These are phyloP conservation scores for Claviceps monticola DNA, from an alignment of 2,329 filamentous ascomycete species.

Conservation along the genomic window DNA sequence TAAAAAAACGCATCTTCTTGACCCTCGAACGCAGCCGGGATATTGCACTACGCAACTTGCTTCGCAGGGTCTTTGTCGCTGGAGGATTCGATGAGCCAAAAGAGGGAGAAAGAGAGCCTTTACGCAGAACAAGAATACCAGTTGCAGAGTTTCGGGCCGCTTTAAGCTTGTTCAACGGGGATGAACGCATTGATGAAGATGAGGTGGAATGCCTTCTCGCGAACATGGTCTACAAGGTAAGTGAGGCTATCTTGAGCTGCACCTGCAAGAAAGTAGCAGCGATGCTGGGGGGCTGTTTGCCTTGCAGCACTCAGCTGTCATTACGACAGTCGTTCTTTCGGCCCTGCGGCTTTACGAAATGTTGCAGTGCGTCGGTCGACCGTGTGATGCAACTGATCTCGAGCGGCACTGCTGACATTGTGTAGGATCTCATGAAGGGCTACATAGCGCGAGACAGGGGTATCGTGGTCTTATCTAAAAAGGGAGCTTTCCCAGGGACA, in stretches of 20 bases:
- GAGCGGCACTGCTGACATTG: conserved; percentile 12
- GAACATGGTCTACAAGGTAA: conserved; percentile 96
- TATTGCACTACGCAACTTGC: conserved; percentile 78
- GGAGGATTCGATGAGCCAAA: conserved; percentile 71
- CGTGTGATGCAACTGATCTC: neutral
- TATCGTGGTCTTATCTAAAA: conserved; percentile 86
- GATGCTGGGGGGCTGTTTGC: neutral
- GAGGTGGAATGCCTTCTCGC: conserved; percentile 92
- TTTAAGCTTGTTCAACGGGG: conserved; percentile 56
- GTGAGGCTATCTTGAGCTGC: conserved; percentile 21
- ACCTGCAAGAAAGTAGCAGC: neutral
- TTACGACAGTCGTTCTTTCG: neutral
- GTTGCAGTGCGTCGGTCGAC: neutral
- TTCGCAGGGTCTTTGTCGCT: conserved; percentile 79
- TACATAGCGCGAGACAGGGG: conserved; percentile 88
- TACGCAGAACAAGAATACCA: conserved; percentile 64
- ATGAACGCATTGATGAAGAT: conserved; percentile 61
- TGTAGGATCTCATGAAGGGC: conserved; percentile 84
- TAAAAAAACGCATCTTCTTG: conserved; percentile 84
- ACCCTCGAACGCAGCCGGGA: conserved; percentile 87
- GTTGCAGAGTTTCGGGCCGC: conserved; percentile 76
- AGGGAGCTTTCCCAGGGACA: conserved; percentile 85
- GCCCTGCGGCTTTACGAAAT: neutral
- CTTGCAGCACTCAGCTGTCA: neutral
- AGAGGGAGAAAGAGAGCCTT: conserved; percentile 46